Base-by-base conservation (phyloP, 805 yeast genomes). In the Scheffersomyces amazonensis region DNA sequence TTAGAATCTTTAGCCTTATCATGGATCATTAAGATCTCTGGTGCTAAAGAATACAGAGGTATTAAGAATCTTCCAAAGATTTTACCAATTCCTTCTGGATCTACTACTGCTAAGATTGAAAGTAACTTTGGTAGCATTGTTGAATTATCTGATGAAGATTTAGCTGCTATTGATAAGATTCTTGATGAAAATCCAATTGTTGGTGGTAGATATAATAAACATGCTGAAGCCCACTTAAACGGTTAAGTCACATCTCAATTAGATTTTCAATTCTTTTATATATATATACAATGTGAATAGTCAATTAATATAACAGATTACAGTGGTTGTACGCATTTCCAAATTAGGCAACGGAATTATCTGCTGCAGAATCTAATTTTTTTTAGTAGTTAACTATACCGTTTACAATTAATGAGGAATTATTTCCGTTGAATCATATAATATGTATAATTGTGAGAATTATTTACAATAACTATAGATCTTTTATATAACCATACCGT, bases 71-170 rank as follows among this genome's bases (percentile, higher is more conserved):
- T 66, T 37, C 76, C 89, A 18, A 68, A 63, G 41, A 70, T 87
- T 31, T 53, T 89, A 33, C 95, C 96, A 23, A 84, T 89, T 56
- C 96, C 96, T 16, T 82, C 90, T 36, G 81, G 87, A 2, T 74
- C 88, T 5, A 75, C 81, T 29, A 57, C 64, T 3, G 66, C 59
- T 9, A 80, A 87, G 56, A 78, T 83, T 13, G 67, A 70, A 33
- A 84, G 78, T 54, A 89, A 87, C 62, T 66, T 76, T 46, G 58
- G 52, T 9, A 61, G 67, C 16, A 58, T 57, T 35, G 48, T 75
- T 34, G 58, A 60, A 10, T 63, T 88, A 38, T 56, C 79, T 2
- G 80, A 75, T 13, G 75, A 55, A 0, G 88, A 84, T 41, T 72
- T 83, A 46, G 59, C 61, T 0, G 75, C 74, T 39, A 67, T 87